Conservation (phyloP, 305 asterid genomes). For the Solanum hybrid region DNA sequence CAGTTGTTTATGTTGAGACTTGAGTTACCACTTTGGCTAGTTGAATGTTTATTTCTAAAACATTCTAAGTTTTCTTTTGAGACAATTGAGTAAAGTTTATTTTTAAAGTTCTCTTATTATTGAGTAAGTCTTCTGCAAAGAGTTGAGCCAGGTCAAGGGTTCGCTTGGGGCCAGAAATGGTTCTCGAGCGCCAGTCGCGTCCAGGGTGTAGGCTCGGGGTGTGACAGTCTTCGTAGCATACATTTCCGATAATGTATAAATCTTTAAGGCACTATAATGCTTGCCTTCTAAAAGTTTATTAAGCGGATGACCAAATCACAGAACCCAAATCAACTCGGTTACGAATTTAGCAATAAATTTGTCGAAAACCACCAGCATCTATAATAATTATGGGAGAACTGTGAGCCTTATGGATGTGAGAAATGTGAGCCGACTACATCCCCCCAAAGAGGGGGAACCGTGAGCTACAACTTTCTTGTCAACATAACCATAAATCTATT, state of each 20-base stretch:
- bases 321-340: background rate
- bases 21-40: too few species aligned
- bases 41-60: too few species aligned
- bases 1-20: too few species aligned
- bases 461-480: background rate
- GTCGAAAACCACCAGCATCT: background rate
- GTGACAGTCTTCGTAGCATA: background rate
- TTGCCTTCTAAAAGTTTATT: background rate
- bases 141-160: too few species aligned
- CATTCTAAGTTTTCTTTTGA: too few species aligned
- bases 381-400: background rate
- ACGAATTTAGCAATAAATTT: background rate
- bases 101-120: too few species aligned
- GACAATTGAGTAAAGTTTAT: too few species aligned
- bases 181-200: too few species aligned
- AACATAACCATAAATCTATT: background rate
- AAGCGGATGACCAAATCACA: background rate
- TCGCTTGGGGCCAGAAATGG: too few species aligned
- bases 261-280: background rate
- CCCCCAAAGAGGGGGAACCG: background rate
- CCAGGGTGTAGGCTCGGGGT: too few species aligned
- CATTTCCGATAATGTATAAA: background rate
- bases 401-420: background rate
- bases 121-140: too few species aligned
- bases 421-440: background rate